Conservation (phyloP, 2,329 filamentous ascomycete species). For the Ophiosphaerella korrae region DNA sequence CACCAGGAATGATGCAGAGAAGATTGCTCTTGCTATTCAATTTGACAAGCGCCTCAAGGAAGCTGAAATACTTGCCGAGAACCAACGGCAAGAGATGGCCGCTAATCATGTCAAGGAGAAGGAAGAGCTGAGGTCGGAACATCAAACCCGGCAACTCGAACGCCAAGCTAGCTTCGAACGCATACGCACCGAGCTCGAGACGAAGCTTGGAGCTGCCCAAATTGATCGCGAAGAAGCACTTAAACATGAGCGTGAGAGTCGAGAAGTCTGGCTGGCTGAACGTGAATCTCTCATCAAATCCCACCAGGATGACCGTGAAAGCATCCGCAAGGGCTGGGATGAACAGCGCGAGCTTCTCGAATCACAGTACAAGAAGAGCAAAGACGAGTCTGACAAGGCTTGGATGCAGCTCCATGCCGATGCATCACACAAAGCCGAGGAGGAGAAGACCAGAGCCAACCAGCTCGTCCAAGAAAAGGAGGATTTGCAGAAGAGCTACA, state of each 20-base stretch:
- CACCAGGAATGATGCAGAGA: conserved; percentile 45
- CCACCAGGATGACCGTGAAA: conserved; percentile 57
- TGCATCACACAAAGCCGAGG: conserved; percentile 40
- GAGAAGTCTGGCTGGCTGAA: conserved; percentile 55
- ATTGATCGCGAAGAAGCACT: conserved; percentile 54
- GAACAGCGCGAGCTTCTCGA: conserved; percentile 56
- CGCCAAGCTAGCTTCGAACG: conserved; percentile 51
- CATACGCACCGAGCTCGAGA: conserved; percentile 51
- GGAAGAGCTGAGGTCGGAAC: conserved; percentile 40
- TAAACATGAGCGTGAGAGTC: conserved; percentile 53
- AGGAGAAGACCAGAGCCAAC: conserved; percentile 37
- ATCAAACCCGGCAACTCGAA: conserved; percentile 42
- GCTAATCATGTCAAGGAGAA: conserved; percentile 42
- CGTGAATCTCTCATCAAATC: conserved; percentile 42
- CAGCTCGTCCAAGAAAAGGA: conserved; percentile 42
- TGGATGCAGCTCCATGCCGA: conserved; percentile 51
- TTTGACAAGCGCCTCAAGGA: conserved; percentile 53
- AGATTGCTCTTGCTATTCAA: conserved; percentile 47
- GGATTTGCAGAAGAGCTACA: conserved; percentile 39
- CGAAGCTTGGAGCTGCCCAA: conserved; percentile 43
- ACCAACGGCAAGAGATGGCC: conserved; percentile 53
- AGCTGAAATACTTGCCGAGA: conserved; percentile 55
- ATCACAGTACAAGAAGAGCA: conserved; percentile 41
- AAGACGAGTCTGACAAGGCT: conserved; percentile 53
- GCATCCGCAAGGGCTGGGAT: conserved; percentile 57